Base-by-base conservation (phyloP, 345 rosid genomes). In the Dipteronia dyeriana region DNA sequence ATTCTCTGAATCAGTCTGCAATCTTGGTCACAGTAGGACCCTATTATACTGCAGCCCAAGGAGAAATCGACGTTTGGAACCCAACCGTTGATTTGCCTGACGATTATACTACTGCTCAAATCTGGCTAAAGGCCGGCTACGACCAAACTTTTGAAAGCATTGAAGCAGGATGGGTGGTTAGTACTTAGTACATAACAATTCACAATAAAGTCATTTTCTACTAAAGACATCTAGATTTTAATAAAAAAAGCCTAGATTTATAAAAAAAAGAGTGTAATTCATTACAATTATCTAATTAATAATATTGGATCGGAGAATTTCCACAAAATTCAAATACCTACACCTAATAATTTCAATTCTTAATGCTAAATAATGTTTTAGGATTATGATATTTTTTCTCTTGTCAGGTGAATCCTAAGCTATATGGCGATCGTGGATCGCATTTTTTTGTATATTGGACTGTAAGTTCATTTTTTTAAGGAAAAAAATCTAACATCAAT, bases 101-200 rank as follows among this genome's bases (percentile, higher is more conserved):
- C 3, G 90, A 88, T 29, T 88, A 64, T 79, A 82, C 79, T 8
- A 47, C 86, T 4, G 85, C 71, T 3, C 94, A 86, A 76, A 83
- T 87, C 61, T 88, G 90, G 92, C 19, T 87, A 16, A 43, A 78
- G 54, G 56, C 25, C 66, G 88, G 89, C 34, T 74, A 75, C 0
- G 79, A 79, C 0, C 54, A 70, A 45, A 1, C 0, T 39, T 81
- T 73, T 47, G 88, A 90, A 53, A 83, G 78, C 75, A 29, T 86
- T 2, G 92, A 88, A 82, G 70, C 86, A 1, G 88, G 91, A 74
- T 90, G 94, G 94, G 12, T 67, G 83, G 90, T 87, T 66, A 74
- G 80, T 71, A 34, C 6, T 87, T 66, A 74, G 80, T 71, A 34
- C 6, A 34, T 34, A 34, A 4, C 38, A 34, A 34, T 34, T 34